Evolutionary conservation across 148 eudicot species (phyloP), one percentile per base, ranked within the genome.

Genomic region (Beta vulgaris): DNA sequence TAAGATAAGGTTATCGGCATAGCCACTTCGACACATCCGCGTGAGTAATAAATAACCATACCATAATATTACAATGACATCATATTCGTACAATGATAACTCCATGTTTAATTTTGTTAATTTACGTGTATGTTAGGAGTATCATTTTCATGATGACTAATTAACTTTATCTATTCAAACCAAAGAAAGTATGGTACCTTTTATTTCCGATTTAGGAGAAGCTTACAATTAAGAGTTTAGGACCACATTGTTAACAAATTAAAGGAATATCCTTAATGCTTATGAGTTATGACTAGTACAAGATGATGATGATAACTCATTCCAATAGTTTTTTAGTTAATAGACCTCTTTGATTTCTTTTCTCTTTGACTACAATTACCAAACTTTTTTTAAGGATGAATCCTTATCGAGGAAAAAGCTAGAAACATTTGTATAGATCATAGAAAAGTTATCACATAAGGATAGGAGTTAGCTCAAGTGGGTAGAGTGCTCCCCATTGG

Each of bases 231-330:
- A 40, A 25, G 18, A 42, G 19, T 51, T 31, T 18, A 18, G 46
- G 74, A 69, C 67, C 72, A 61, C 76, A 61, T 60, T 18, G 7
- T 25, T 54, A 37, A 12, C 51, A 7, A 55, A 54, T 63, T 71
- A 44, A n/a, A 19, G 44, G 16, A 31, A 21, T 31, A 9, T 67
- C 46, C 72, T 37, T 69, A 46, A 46, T 31, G 60, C 26, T 40
- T 59, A 60, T 46, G 62, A 19, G 16, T 40, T 59, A 60, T 46
- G 62, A 19, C 67, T 77, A 32, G 39, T 77, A 58, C 67, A 57
- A 68, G 60, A 77, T 60, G 69, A 77, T 60, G 71, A 76, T 57
- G 73, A 76, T 68, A 68, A 71, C 62, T n/a, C n/a, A n/a, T n/a
- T n/a, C n/a, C n/a, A n/a, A n/a, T n/a, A n/a, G n/a, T n/a, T n/a